Evolutionary conservation across 192 early-diverging fungal species (phyloP), one percentile per base, ranked within the genome.

Genomic region (Backusella liffmaniae): DNA sequence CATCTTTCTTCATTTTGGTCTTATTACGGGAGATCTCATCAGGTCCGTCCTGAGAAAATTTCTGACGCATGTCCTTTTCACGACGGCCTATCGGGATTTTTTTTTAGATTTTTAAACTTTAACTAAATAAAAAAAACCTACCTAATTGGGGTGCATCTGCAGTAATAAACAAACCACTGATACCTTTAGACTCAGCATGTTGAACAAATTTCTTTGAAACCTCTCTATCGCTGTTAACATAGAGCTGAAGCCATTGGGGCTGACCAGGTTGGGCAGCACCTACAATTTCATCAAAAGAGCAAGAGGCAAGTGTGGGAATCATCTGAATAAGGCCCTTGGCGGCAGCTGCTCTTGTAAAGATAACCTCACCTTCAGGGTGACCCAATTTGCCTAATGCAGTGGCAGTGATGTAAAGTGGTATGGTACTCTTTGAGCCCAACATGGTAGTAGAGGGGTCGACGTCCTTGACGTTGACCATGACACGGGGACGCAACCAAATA

Each of bases 51-150:
- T 80, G 72, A 56, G 86, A 70, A 77, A 91, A 91, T 81, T 94
- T 91, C 65, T 88, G 80, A 21, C 95, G 83, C 90, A 95, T 95
- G 84, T 95, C 94, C 56, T 94, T 94, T 72, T 95, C 91, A 7
- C 94, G 84, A 8, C 88, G 75, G 36, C 94, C 94, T 66, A 41
- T 32, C 10, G 53, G 34, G 34, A 26, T 62, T 51, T 62, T 13
- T 51, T 56, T 59, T 59, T 59, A 23, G 2, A 10, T 12, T 26
- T 59, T 59, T 16, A 44, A 44, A 44, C 42, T 59, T 62, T 29
- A 26, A 34, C 6, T n/a, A 29, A 4, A 67, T 5, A 16, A 13
- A 26, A 26, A 26, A 26, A 32, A 30, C 49, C 66, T 77, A 79
- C 81, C 80, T 70, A 88, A 72, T 77, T 86, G 88, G 12, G 95